Base-by-base conservation (phyloP, 2,329 filamentous ascomycete species). In the Emmonsiellopsis sp. region DNA sequence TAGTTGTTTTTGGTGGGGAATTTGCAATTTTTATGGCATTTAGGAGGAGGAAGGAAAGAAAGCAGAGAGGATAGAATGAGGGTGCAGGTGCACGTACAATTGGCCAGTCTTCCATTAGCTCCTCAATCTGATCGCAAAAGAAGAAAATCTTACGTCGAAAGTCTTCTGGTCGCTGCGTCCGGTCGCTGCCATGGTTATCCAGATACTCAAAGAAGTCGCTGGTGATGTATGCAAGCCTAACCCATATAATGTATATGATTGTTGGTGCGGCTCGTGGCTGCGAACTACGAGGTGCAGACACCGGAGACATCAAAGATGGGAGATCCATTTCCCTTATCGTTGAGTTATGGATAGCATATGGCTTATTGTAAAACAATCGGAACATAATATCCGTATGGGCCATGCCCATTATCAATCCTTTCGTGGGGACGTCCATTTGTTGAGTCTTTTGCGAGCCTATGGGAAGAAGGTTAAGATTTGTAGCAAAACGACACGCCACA, bases 121-220 rank as follows among this genome's bases (percentile, higher is more conserved):
- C 26, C 37, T 51, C 50, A 37, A 51, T 43, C 20, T 44, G n/a
- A 35, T 11, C 16, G 31, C 50, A 51, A 32, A 44, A 35, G 15
- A 16, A 9, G 13, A 15, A n/a, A 35, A 51, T 20, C 20, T 44
- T 26, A 9, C 37, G 37, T 37, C 44, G 9, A 16, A 44, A 44
- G 5, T 9, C 30, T 15, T 51, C 50, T 35, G 50, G 32, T 15
- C 40, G 10, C 9, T 13, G 13, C 15, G 11, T 7, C 9, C 40
- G n/a, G 8, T 51, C 50, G 5, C 5, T 16, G 9, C 32, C n/a
- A 10, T 32, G n/a, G 13, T 9, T 30, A 16, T 51, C 50, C 3
- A 44, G 9, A 31, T 51, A 51, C 9, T 51, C 50, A 8, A 51
- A 44, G 37, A 16, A 51, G 13, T 51, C 48, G 9, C 13, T 51